phyloP scores from a whole-genome alignment of 306 rosid species.

The Macrotyloma uniflorum region DNA sequence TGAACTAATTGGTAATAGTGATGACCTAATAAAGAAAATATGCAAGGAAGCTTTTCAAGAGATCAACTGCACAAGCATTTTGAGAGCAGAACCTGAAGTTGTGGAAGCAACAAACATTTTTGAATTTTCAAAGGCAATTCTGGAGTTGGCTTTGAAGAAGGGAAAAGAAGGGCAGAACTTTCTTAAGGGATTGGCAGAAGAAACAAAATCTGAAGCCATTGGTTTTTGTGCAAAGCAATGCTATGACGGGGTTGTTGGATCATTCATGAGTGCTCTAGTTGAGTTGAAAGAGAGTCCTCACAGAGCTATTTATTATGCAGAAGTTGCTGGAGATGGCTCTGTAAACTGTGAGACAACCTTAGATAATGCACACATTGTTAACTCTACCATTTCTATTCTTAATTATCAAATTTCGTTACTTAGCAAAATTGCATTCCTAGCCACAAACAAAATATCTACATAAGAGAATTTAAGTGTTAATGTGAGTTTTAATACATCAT shows the following conservation, averaged over 20 bases:
- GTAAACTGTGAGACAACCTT: neutral
- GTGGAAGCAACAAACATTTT: neutral
- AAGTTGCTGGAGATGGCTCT: constrained; percentile 27
- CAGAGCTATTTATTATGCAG: constrained; percentile 43
- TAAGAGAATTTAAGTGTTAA: too few relatives aligned
- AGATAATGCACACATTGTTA: neutral
- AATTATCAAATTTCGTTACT: neutral
- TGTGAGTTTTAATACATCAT: too few relatives aligned
- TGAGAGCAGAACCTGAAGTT: neutral
- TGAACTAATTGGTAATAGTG: neutral
- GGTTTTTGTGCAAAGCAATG: too few relatives aligned
- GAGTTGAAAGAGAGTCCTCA: constrained; percentile 27
- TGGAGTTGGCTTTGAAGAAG: neutral
- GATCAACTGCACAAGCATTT: neutral
- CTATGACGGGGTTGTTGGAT: neutral
- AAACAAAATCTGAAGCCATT: neutral
- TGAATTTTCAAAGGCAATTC: constrained; percentile 10
- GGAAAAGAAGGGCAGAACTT: neutral
- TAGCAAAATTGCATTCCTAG: neutral
- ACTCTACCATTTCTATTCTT: constrained; percentile 8
- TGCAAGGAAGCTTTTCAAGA: neutral
- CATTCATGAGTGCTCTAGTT: neutral
- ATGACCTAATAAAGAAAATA: neutral
- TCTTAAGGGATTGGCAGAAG: neutral
- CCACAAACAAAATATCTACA: neutral